Base-by-base conservation (phyloP, 78 protist genomes). In the Pirum gemmata region DNA sequence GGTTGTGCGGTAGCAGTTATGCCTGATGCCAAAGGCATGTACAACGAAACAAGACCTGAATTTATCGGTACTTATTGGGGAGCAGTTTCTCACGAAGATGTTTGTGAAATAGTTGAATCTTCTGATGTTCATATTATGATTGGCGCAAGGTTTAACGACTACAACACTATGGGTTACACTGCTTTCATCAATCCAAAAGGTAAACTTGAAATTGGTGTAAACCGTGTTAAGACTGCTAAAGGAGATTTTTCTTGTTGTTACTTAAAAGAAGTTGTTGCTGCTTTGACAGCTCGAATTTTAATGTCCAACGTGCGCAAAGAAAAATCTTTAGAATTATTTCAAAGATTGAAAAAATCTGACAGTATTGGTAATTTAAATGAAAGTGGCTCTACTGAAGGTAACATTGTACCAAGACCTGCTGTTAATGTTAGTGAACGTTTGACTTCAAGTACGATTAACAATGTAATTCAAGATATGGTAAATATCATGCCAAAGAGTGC, bases 21-120 rank as follows among this genome's bases (percentile, higher is more conserved):
- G 74, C 74, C 74, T 27, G 74, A 67, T 67, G 74, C 74, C 27
- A 67, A 67, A 27, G 74, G 74, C 74, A 67, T 67, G 74, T 67
- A n/a, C 74, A 27, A 27, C 27, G 74, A 67, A 27, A 67, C 74
- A 27, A 27, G 27, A 27, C 74, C 74, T 27, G 27, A 67, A 27
- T 67, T 67, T 27, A 67, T 67, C 74, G 74, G 74, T 27, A 27
- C 27, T 27, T 67, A 27, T 27, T 67, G 74, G 74, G 74, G 74
- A 27, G 37, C 27, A 27, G 74, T 67, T 67, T 67, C 74, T 27
- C 27, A 27, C 74, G 37, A 27, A 67, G 27, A 67, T 27, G 27
- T 27, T 27, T 27, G 37, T 27, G 74, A 27, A 27, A 27, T 67
- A n/a, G 74, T 67, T 27, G 74, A 67, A 27, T 67, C 74, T 27